Percentiles rank a stretch among this genome's conserved stretches.
These are phyloP conservation scores for Scheffersomyces lignicola DNA, from an alignment of 1,139 yeast genomes.

Conservation along the genomic window DNA sequence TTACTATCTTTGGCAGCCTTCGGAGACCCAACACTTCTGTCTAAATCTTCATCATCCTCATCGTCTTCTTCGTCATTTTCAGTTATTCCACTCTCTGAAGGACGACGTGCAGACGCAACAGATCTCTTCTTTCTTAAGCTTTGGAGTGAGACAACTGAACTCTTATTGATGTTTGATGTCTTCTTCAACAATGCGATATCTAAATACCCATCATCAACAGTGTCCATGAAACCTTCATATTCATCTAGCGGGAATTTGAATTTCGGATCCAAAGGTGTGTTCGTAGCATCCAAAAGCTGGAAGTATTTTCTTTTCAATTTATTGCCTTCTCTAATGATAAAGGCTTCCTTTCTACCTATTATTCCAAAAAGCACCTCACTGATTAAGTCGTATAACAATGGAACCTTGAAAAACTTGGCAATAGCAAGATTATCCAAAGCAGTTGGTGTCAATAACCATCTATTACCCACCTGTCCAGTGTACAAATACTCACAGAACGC, in stretches of 20 bases:
- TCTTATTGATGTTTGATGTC: conserved; percentile 31
- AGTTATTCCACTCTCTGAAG: conserved; percentile 6
- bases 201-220: conserved; percentile 61
- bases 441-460: conserved; percentile 68
- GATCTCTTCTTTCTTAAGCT: conserved; percentile 17
- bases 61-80: conserved; percentile 11
- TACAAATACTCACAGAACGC: conserved; percentile 73
- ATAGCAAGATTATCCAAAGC: conserved; percentile 62
- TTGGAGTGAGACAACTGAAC: conserved; percentile 14
- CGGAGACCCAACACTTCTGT: background rate
- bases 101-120: conserved; percentile 1
- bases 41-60: conserved; percentile 10
- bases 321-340: conserved; percentile 44
- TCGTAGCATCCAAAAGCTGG: conserved; percentile 23
- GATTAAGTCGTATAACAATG: conserved; percentile 65
- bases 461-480: conserved; percentile 76
- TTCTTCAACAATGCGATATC: conserved; percentile 56
- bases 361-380: conserved; percentile 69
- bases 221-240: conserved; percentile 73
- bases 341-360: conserved; percentile 62
- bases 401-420: conserved; percentile 65
- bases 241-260: conserved; percentile 50
- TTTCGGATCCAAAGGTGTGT: conserved; percentile 22
- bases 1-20: background rate
- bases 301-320: conserved; percentile 31